Conservation (phyloP, 2,329 filamentous ascomycete species). For the Cytospora piceae region DNA sequence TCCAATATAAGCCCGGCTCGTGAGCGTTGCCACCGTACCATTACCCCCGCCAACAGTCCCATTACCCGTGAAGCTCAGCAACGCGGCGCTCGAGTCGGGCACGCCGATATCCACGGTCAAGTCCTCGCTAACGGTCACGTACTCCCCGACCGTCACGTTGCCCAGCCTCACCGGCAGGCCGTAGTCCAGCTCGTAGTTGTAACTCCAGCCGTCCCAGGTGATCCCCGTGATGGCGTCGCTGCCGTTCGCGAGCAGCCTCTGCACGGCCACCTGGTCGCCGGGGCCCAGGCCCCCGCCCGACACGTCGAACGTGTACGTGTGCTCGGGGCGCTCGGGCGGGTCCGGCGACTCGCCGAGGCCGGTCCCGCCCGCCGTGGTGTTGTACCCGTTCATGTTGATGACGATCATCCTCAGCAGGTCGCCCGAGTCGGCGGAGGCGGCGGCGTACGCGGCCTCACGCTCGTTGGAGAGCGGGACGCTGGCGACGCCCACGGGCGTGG, state of each 20-base stretch:
- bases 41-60: neutral
- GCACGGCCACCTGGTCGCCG: conserved; percentile 40
- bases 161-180: conserved; percentile 56
- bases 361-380: conserved; percentile 55
- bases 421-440: conserved; percentile 47
- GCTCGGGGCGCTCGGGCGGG: conserved; percentile 38
- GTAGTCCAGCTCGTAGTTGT: conserved; percentile 60
- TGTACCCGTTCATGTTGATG: conserved; percentile 63
- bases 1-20: neutral
- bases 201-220: conserved; percentile 64
- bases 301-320: conserved; percentile 49
- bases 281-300: conserved; percentile 36
- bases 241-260: conserved; percentile 62
- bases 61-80: conserved; percentile 40
- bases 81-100: conserved; percentile 47
- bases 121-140: conserved; percentile 36
- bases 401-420: conserved; percentile 53
- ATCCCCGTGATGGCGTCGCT: conserved; percentile 66
- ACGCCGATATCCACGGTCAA: conserved; percentile 39
- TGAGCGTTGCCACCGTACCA: neutral
- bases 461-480: conserved; percentile 48
- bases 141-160: conserved; percentile 57
- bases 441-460: conserved; percentile 58
- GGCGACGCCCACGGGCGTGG: conserved; percentile 47
- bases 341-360: conserved; percentile 34